These are phyloP conservation scores for Vitis riparia DNA, from an alignment of 164 flowering plant species.

Conservation along the genomic window DNA sequence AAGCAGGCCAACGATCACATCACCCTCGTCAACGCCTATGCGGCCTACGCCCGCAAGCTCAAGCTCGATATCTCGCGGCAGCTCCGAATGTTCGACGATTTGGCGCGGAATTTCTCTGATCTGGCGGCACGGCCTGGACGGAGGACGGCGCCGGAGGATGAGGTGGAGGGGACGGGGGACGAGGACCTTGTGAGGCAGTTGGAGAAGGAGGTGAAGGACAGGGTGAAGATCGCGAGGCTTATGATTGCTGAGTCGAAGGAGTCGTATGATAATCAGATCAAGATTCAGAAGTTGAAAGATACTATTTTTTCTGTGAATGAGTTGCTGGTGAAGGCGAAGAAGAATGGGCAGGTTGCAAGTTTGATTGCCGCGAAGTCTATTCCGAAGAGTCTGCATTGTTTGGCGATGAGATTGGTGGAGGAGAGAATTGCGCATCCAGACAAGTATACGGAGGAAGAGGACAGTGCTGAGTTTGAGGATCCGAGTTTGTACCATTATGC, in stretches of 20 bases:
- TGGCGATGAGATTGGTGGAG: conserved; percentile 85
- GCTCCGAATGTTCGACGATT: conserved; percentile 69
- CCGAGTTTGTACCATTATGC: conserved; percentile 83
- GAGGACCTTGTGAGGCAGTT: conserved; percentile 81
- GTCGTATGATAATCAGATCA: conserved; percentile 88
- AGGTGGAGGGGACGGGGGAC: conserved; percentile 58
- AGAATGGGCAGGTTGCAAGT: conserved; percentile 78
- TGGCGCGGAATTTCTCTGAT: conserved; percentile 59
- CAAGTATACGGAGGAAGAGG: conserved; percentile 55
- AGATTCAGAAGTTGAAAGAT: conserved; percentile 94
- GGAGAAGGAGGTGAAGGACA: conserved; percentile 93
- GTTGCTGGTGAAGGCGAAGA: conserved; percentile 78
- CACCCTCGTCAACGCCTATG: conserved; percentile 76
- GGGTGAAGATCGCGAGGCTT: conserved; percentile 62
- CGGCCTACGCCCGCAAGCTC: conserved; percentile 83
- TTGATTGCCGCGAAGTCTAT: conserved; percentile 73
- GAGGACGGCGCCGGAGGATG: conserved; percentile 40
- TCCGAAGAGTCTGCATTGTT: conserved; percentile 91
- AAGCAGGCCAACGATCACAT: conserved; percentile 86
- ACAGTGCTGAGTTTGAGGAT: conserved; percentile 68
- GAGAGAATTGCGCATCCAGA: conserved; percentile 82
- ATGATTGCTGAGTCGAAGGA: conserved; percentile 80
- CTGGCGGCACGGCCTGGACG: conserved; percentile 43
- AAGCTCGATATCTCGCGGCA: conserved; percentile 84
- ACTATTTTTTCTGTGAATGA: conserved; percentile 90